Evolutionary conservation across 495 filamentous ascomycete species (phyloP), one percentile per base, ranked within the genome.

Genomic region (Neurospora terricola): DNA sequence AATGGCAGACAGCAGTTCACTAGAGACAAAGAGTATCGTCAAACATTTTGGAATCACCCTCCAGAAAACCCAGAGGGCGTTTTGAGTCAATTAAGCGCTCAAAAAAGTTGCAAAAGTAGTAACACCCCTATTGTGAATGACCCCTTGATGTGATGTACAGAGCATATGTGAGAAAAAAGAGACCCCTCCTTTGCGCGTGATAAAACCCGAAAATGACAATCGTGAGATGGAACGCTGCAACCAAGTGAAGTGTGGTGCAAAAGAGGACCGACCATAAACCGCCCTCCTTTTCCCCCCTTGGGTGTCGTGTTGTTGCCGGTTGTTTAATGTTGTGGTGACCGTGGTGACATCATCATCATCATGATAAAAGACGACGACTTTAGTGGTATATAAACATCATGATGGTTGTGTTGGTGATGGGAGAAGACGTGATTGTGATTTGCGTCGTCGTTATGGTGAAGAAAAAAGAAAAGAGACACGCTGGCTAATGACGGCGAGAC

Each of bases 401-500:
- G 54, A 66, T 66, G 54, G 27, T 66, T 66, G 27, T 62, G 23
- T 62, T 62, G 54, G 30, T 66, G 54, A 66, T 66, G 54, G 27
- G 54, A 34, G 54, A 66, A 66, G 54, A 66, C 54, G 54, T 66
- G 54, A 16, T 66, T 66, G 54, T 34, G 27, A 66, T 66, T 66
- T 66, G 54, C 54, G 54, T 66, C 54, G 54, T 66, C 54, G 54
- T 66, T 66, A 66, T 34, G 54, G 69, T 69, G 73, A 72, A 69
- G 48, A n/a, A 21, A 38, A 23, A 69, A 45, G 59, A 54, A 72
- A 72, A 72, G 38, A 66, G 38, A 36, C 72, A 73, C 59, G 54
- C 27, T 34, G 54, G 54, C 54, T 34, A 66, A 66, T 66, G 54
- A 66, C 54, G 54, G 54, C 54, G 59, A 73, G 12, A 59, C 43